phyloP scores from a whole-genome alignment of 257 asterid genomes.

The Solanum chaucha region DNA sequence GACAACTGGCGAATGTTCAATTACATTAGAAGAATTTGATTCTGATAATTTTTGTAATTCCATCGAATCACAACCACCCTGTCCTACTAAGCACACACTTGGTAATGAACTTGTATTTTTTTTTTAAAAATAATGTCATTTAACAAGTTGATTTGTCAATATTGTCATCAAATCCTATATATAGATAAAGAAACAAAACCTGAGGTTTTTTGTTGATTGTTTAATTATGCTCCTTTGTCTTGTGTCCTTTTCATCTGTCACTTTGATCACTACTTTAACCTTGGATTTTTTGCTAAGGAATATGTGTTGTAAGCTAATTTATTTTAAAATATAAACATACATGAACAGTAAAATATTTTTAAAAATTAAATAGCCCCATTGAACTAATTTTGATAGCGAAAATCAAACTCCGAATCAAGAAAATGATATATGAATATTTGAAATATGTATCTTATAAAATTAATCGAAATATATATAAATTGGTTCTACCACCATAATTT shows the following conservation, averaged over 20 bases:
- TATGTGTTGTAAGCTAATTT: neutral
- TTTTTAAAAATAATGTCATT: no score
- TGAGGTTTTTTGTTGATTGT: neutral
- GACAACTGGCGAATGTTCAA: fast-evolving
- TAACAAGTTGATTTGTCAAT: neutral
- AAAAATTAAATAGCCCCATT: neutral
- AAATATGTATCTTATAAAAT: neutral
- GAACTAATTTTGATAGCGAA: neutral
- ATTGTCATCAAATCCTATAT: neutral
- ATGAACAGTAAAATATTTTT: neutral
- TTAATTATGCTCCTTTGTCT: neutral
- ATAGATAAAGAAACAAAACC: neutral
- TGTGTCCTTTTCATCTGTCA: neutral
- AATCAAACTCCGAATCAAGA: neutral
- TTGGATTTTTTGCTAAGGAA: neutral
- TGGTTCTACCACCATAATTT: fast-evolving
- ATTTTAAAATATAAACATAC: neutral
- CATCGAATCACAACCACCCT: neutral
- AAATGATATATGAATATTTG: neutral
- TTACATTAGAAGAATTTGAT: neutral
- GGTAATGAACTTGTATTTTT: neutral
- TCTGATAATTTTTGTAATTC: neutral
- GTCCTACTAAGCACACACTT: neutral
- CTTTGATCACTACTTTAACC: neutral
- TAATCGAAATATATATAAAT: fast-evolving